phyloP scores from a whole-genome alignment of 2,329 filamentous ascomycete genomes.

The Verticillium tricorpus region DNA sequence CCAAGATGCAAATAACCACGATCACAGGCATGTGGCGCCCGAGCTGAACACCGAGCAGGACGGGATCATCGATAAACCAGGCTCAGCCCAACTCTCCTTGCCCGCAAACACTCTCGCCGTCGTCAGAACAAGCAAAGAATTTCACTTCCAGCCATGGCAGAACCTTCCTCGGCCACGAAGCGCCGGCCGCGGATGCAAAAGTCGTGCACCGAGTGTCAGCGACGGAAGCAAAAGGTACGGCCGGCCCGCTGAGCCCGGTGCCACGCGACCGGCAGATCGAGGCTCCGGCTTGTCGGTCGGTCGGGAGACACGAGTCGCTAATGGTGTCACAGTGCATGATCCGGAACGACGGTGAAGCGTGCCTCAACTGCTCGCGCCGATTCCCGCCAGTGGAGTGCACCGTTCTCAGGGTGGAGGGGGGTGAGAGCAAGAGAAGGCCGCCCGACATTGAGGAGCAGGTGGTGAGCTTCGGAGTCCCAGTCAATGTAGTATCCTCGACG shows the following conservation, averaged over 20 bases:
- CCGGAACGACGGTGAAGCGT: slow-evolving; percentile 4
- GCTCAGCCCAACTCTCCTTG: background rate
- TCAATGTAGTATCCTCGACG: background rate
- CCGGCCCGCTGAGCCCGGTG: background rate
- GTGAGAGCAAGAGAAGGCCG: background rate
- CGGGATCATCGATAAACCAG: background rate
- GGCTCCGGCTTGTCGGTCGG: background rate
- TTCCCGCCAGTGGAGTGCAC: slow-evolving; percentile 13
- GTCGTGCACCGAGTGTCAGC: slow-evolving; percentile 14
- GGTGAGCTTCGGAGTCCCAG: slow-evolving; percentile 8
- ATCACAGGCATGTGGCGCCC: background rate
- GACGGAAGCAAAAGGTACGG: slow-evolving; percentile 14
- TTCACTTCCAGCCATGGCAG: background rate
- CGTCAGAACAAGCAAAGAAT: background rate
- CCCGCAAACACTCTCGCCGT: background rate
- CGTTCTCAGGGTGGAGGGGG: slow-evolving; percentile 4
- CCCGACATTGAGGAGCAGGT: slow-evolving; percentile 7
- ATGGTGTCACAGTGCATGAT: slow-evolving; percentile 11
- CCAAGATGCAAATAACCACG: background rate
- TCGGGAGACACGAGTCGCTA: background rate
- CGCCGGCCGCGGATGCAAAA: slow-evolving; percentile 11
- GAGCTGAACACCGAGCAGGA: background rate
- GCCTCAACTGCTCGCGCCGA: slow-evolving; percentile 13
- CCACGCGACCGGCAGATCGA: background rate
- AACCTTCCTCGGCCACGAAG: background rate